These are phyloP conservation scores for Yamadazyma membranifaciens DNA, from an alignment of 1,139 yeast species.

Conservation along the genomic window DNA sequence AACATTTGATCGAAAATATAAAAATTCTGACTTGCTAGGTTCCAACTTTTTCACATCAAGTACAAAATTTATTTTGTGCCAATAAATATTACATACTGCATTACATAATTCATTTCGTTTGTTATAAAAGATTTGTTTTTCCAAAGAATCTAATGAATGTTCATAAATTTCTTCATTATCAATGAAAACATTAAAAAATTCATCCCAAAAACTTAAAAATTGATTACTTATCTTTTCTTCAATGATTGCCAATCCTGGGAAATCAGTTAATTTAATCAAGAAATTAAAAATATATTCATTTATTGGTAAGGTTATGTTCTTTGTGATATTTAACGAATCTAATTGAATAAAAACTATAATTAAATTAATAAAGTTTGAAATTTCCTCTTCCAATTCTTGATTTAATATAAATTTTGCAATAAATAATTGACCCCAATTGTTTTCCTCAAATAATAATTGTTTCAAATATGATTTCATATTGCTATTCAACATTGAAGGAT, in stretches of 20 bases:
- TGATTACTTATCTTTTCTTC: conserved; percentile 72
- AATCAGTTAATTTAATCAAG: conserved; percentile 56
- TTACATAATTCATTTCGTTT: conserved; percentile 39
- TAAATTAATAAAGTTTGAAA: conserved; percentile 50
- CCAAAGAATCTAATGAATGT: conserved; percentile 20
- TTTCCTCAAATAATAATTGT: conserved; percentile 35
- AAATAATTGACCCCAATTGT: conserved; percentile 39
- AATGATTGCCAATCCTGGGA: conserved; percentile 58
- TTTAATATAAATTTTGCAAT: conserved; percentile 23
- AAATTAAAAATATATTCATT: conserved; percentile 44
- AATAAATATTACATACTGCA: conserved; percentile 54
- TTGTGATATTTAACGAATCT: conserved; percentile 50
- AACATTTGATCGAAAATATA: conserved; percentile 66
- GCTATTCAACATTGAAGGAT: conserved; percentile 37
- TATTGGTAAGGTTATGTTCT: conserved; percentile 39
- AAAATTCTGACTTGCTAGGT: conserved; percentile 48
- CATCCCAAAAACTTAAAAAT: conserved; percentile 78
- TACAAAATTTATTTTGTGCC: conserved; percentile 53
- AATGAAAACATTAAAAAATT: conserved; percentile 60
- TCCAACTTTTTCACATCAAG: conserved; percentile 12
- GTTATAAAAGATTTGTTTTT: conserved; percentile 21
- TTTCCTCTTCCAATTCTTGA: conserved; percentile 36
- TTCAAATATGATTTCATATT: conserved; percentile 23
- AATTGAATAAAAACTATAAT: conserved; percentile 52
- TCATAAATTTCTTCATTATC: conserved; percentile 52